Percentiles rank a stretch among this genome's conserved stretches.
These are phyloP conservation scores for Sphenostylis stenocarpa DNA, from an alignment of 306 rosid genomes.

Conservation along the genomic window DNA sequence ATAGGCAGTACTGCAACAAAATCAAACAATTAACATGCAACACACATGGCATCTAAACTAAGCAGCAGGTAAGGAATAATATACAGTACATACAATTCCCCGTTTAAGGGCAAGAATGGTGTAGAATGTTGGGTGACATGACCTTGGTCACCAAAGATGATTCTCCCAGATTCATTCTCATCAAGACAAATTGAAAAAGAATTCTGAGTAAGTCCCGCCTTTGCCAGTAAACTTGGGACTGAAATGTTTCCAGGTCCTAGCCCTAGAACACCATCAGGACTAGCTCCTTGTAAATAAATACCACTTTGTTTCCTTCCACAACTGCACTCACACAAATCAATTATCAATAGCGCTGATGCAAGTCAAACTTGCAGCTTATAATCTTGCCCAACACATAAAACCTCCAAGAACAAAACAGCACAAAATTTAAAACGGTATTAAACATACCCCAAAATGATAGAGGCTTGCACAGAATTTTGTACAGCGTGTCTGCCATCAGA, in stretches of 20 bases:
- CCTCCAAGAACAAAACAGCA: neutral
- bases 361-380: neutral
- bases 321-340: slow-evolving; percentile 39
- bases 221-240: slow-evolving; percentile 64
- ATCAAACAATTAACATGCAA: slow-evolving; percentile 21
- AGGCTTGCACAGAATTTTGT: slow-evolving; percentile 57
- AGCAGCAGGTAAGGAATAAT: neutral
- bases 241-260: slow-evolving; percentile 66
- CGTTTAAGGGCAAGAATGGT: slow-evolving; percentile 46
- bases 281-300: slow-evolving; percentile 58
- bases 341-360: neutral
- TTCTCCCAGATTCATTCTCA: slow-evolving; percentile 61
- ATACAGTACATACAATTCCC: slow-evolving; percentile 45
- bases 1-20: slow-evolving; percentile 45
- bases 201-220: slow-evolving; percentile 54
- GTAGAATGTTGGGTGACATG: slow-evolving; percentile 50
- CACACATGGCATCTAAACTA: slow-evolving; percentile 14
- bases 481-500: slow-evolving; percentile 42
- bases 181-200: slow-evolving; percentile 62
- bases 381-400: neutral
- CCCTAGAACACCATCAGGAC: slow-evolving; percentile 75
- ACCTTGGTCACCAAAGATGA: slow-evolving; percentile 66
- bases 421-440: neutral
- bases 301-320: slow-evolving; percentile 72
- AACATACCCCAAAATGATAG: slow-evolving; percentile 72